phyloP scores from a whole-genome alignment of 441 rosid genomes.

The Kokia cookei region DNA sequence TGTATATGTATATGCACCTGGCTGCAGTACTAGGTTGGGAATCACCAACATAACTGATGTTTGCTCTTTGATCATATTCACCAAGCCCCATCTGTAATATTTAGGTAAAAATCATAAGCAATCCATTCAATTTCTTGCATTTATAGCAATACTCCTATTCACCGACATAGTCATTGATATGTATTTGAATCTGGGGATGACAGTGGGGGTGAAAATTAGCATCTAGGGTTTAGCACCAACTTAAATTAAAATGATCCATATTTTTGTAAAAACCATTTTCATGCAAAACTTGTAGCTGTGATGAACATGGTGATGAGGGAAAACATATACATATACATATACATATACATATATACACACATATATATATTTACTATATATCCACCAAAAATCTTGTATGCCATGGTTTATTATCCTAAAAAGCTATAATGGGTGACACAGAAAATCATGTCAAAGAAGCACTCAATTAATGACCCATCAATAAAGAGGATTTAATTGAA shows the following conservation, averaged over 20 bases:
- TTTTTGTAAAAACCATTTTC: background rate
- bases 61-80: conserved; percentile 59
- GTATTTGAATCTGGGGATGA: background rate
- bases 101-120: background rate
- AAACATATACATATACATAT: background rate
- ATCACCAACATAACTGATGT: conserved; percentile 49
- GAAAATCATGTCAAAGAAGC: conserved; percentile 9
- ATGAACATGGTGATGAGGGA: background rate
- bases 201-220: background rate
- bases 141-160: background rate
- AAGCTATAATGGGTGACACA: conserved; percentile 2
- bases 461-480: conserved; percentile 3
- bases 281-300: background rate
- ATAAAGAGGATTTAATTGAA: background rate
- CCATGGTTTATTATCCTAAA: background rate
- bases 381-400: background rate
- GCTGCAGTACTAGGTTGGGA: conserved; percentile 30
- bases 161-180: background rate
- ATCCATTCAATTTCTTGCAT: background rate
- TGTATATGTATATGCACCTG: conserved; percentile 24
- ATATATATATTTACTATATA: background rate
- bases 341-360: background rate
- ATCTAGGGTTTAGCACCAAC: conserved; percentile 25
- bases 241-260: background rate
- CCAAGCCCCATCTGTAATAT: conserved; percentile 57